Evolutionary conservation across 78 protist species (phyloP), one percentile per base, ranked within the genome.

Genomic region (Protostelium mycophagum): DNA sequence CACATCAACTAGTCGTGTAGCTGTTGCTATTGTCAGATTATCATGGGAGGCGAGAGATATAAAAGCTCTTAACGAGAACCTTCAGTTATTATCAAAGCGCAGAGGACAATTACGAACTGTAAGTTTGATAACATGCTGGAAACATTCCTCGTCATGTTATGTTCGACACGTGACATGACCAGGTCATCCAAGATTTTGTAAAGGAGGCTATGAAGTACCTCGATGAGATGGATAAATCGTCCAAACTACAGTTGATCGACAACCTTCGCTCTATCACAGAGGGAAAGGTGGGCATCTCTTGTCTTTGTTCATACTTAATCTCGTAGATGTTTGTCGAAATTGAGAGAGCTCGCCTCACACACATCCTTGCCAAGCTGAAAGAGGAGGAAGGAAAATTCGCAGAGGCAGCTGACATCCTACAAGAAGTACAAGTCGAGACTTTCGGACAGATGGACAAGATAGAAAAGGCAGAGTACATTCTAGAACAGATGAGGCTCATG

Each of bases 381-480:
- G 97, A 96, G 38, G 90, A 86, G 28, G 96, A 90, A 86, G 97
- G 97, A 35, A 83, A 96, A 31, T 35, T 95, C 34, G 86, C 88
- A 37, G 92, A 84, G 84, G 97, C 97, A 37, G 86, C 94, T 23
- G 88, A 92, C 85, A 86, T 95, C 34, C 37, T 96, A 38, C 96
- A 94, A 83, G 97, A 96, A 38, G 83, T 95, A n/a, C 96, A 94
- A 63, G 96, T 96, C 28, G 97, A 96, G 88, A 96, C 97, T 1
- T 95, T 91, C 51, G 96, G 97, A 39, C 85, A 92, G 23, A 94
- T 96, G 97, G 96, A 93, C 36, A 95, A 91, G 91, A 85, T 90
- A 35, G 97, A 96, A 63, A 96, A 96, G 92, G 87, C 92, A 31
- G 90, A 90, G 36, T 96, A 94, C 96, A 85, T 96, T n/a, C 89